These are phyloP conservation scores for Penstemon davidsonii DNA, from an alignment of 257 asterid genomes.

Conservation along the genomic window DNA sequence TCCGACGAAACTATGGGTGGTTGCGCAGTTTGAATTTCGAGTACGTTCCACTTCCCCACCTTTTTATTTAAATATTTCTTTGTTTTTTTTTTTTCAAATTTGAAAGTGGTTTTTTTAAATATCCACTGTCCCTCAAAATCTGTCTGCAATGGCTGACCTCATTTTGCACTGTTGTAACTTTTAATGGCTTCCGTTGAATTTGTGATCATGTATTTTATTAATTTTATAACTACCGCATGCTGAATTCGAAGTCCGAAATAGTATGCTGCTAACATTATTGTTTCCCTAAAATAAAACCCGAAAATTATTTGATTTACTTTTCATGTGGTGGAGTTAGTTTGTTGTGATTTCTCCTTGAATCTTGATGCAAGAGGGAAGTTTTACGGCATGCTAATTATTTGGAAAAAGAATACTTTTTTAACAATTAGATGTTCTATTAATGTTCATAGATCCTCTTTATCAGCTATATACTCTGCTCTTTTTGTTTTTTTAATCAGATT, in stretches of 20 bases:
- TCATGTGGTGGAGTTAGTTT: background rate
- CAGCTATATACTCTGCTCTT: background rate
- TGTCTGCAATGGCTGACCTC: conserved; percentile 29
- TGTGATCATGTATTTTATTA: background rate
- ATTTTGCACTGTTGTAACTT: conserved; percentile 28
- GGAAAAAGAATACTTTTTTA: background rate
- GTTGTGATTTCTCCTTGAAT: background rate
- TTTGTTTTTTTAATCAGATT: background rate
- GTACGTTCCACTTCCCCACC: conserved; percentile 25
- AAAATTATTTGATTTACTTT: background rate
- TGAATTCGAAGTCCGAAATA: background rate
- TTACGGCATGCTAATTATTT: background rate
- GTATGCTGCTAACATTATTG: background rate
- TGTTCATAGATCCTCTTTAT: background rate
- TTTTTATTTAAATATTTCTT: background rate
- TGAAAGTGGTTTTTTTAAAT: background rate
- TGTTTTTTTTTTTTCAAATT: conserved; percentile 13
- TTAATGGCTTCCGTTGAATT: conserved; percentile 21
- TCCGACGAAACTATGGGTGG: background rate
- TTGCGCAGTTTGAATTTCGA: conserved; percentile 17
- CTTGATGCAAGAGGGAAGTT: background rate
- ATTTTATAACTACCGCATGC: background rate
- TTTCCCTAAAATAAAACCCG: background rate
- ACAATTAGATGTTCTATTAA: background rate
- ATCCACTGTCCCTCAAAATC: too few species aligned